Base-by-base conservation (phyloP, 2,329 filamentous ascomycete genomes). In the Trichoderma polysporum region DNA sequence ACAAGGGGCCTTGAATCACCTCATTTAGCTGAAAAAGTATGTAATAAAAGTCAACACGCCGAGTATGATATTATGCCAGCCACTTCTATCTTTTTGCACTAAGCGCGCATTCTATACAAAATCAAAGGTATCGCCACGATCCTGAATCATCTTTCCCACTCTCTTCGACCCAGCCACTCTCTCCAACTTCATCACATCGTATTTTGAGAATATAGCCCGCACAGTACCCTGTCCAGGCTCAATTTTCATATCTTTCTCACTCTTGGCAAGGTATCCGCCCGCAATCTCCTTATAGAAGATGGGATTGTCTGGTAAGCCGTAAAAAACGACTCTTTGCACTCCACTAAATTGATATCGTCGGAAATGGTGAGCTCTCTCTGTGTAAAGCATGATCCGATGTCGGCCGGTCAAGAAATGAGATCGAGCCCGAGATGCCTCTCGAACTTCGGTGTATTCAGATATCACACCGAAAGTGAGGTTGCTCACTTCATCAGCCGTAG, bases 321-420 rank as follows among this genome's bases (percentile, higher is more conserved):
- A 98, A 83, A 97, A 90, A 60, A 97, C 85, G n/a, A 98, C 86
- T 47, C 89, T 85, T 77, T 89, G 90, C 15, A 95, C 93, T 25
- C 95, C 95, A 39, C 88, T 86, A 63, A 99, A 84, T 71, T 87
- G 86, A 75, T 95, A 93, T n/a, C 95, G 86, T 58, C 93, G 88
- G 83, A 98, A 98, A 79, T 99, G 95, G 79, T 99, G 95, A n/a
- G 94, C 92, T 68, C 95, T 89, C 77, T 97, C 94, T 2, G 94
- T 96, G 80, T 98, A 99, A 17, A 99, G 82, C 45, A 99, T 80
- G 19, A 98, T 85, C 22, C 88, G 88, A 76, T 97, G 91, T 17
- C 93, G 85, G 5, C 94, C 95, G 45, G 83, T 91, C 70, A 93
- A 81, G 79, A 99, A 98, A 76, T 97, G 92, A 13, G 91, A 94